phyloP scores from a whole-genome alignment of 495 filamentous ascomycete genomes.

The Neurospora cerealis region DNA sequence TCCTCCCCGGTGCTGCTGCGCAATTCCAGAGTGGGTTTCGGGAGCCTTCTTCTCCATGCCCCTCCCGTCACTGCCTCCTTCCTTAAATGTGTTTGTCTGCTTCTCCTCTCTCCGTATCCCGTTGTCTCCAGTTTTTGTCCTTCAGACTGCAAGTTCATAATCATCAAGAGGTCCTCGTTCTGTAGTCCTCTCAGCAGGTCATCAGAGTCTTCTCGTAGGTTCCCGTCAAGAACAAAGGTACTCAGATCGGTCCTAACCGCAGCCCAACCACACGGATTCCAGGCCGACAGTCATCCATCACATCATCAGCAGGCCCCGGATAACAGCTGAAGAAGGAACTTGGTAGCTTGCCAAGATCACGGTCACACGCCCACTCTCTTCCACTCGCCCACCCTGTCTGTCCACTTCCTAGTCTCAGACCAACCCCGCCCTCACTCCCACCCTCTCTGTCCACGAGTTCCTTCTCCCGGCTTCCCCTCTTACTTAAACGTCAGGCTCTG shows the following conservation, averaged over 20 bases:
- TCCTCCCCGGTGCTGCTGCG: background rate
- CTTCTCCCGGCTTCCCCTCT: background rate
- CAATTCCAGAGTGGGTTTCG: background rate
- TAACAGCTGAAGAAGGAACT: background rate
- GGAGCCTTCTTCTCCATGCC: background rate
- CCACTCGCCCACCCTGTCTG: background rate
- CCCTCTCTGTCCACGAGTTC: background rate
- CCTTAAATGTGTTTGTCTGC: background rate
- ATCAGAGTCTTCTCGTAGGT: background rate
- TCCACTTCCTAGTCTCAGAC: constrained; percentile 3
- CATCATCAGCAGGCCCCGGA: background rate
- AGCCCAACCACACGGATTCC: background rate
- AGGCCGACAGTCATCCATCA: background rate
- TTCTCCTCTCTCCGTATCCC: background rate
- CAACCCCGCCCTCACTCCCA: constrained; percentile 2
- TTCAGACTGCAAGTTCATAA: background rate
- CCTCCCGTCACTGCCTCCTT: background rate
- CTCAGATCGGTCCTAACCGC: background rate
- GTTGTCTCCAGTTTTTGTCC: background rate
- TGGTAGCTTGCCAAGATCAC: background rate
- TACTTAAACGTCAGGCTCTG: background rate
- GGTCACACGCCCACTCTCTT: constrained; percentile 1
- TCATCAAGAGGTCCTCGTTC: background rate
- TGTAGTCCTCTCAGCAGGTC: background rate
- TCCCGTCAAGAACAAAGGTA: background rate